These are phyloP conservation scores for Colletotrichum nymphaeae DNA, from an alignment of 2,329 filamentous ascomycete genomes.

Conservation along the genomic window DNA sequence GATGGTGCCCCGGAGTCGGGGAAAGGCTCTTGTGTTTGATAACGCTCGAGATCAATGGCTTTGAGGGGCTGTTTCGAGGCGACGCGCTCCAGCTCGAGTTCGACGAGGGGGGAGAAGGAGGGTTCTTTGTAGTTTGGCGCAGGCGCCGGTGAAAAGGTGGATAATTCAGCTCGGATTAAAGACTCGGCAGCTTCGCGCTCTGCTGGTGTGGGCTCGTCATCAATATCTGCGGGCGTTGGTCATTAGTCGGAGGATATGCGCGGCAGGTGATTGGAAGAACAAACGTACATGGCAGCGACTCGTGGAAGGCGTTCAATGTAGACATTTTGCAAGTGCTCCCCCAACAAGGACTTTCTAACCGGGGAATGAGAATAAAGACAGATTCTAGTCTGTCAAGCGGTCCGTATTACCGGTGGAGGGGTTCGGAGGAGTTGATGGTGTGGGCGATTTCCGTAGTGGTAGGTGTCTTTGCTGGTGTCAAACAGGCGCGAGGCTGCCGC, in stretches of 20 bases:
- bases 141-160: constrained; percentile 52
- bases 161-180: constrained; percentile 76
- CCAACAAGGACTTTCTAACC: not conserved
- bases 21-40: constrained; percentile 76
- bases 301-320: constrained; percentile 65
- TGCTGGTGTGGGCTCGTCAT: constrained; percentile 73
- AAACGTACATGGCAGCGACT: constrained; percentile 81
- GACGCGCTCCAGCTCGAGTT: constrained; percentile 76
- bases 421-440: not conserved
- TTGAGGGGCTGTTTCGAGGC: constrained; percentile 62
- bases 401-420: not conserved
- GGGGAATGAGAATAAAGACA: not conserved
- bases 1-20: constrained; percentile 38
- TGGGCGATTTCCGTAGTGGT: not conserved
- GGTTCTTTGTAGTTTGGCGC: constrained; percentile 67
- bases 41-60: constrained; percentile 82
- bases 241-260: constrained; percentile 3
- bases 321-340: constrained; percentile 37
- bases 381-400: not conserved
- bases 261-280: constrained; percentile 33
- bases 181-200: constrained; percentile 75
- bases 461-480: not conserved
- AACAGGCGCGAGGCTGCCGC: not conserved
- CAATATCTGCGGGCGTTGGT: constrained; percentile 74
- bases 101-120: constrained; percentile 73